These are phyloP conservation scores for Penicillium oxalicum DNA, from an alignment of 2,329 filamentous ascomycete genomes.

Conservation along the genomic window DNA sequence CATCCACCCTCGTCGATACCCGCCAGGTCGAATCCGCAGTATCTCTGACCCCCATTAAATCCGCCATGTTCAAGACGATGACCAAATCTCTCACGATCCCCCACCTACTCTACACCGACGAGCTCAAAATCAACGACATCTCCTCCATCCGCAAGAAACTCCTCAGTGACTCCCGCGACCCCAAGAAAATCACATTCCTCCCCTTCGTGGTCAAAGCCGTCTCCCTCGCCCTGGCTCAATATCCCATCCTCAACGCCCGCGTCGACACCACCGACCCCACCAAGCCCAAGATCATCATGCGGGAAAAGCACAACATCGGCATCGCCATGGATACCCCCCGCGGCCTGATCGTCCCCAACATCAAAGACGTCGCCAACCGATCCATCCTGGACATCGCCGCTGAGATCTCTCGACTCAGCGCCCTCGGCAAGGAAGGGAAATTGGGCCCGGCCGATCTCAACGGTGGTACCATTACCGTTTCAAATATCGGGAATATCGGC, in stretches of 20 bases:
- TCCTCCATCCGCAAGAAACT: constrained; percentile 66
- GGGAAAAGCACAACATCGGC: constrained; percentile 87
- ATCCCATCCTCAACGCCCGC: constrained; percentile 80
- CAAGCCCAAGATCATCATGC: constrained; percentile 71
- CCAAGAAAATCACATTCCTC: constrained; percentile 75
- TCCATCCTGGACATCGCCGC: constrained; percentile 72
- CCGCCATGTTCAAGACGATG: constrained; percentile 97
- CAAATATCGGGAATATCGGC: constrained; percentile 92
- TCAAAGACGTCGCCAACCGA: constrained; percentile 72
- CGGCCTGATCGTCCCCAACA: constrained; percentile 84
- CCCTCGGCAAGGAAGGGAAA: constrained; percentile 66
- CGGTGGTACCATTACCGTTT: constrained; percentile 89
- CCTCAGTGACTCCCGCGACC: constrained; percentile 52
- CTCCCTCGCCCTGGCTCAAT: constrained; percentile 73
- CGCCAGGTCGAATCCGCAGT: constrained; percentile 62
- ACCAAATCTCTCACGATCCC: constrained; percentile 84
- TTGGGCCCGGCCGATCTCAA: constrained; percentile 68
- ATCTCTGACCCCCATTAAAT: constrained; percentile 70
- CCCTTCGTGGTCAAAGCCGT: constrained; percentile 96
- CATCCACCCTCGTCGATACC: constrained; percentile 33
- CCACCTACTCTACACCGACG: constrained; percentile 92
- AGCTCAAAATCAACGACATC: constrained; percentile 73
- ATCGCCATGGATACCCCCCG: constrained; percentile 89
- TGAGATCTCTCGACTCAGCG: constrained; percentile 68
- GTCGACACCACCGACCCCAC: constrained; percentile 59